phyloP scores from a whole-genome alignment of 2,329 filamentous ascomycete genomes.

The Phyllosticta citribraziliensis region DNA sequence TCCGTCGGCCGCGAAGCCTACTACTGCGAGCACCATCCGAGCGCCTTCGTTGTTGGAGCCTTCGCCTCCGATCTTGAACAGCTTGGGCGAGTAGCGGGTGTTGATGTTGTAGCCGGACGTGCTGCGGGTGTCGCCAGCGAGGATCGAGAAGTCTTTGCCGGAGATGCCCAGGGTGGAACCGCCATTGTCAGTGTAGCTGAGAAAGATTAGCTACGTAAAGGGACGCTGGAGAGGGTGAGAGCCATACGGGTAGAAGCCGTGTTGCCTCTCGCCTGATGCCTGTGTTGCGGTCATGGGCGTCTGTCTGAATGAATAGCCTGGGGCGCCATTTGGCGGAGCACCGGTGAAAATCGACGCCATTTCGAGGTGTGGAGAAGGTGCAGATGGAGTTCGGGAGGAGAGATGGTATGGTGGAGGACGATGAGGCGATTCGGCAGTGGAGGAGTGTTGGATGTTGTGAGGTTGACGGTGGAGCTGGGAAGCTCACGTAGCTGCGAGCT shows the following conservation, averaged over 20 bases:
- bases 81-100: constrained; percentile 86
- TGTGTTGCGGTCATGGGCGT: constrained; percentile 29
- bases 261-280: constrained; percentile 49
- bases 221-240: background rate
- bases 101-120: constrained; percentile 97
- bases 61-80: constrained; percentile 93
- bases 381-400: background rate
- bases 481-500: constrained; percentile 11
- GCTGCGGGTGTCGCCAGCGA: constrained; percentile 93
- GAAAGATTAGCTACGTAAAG: constrained; percentile 10
- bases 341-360: constrained; percentile 48
- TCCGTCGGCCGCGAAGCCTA: constrained; percentile 92
- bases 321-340: constrained; percentile 40
- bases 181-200: constrained; percentile 92
- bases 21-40: constrained; percentile 82
- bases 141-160: constrained; percentile 87
- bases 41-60: constrained; percentile 63
- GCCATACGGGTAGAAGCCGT: constrained; percentile 85
- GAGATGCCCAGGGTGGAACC: constrained; percentile 93
- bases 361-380: constrained; percentile 8
- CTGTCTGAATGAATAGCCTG: constrained; percentile 52
- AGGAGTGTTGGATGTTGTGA: background rate
- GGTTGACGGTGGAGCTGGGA: constrained; percentile 8
- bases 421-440: background rate
- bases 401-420: background rate